These are phyloP conservation scores for Lepraria neglecta DNA, from an alignment of 495 filamentous ascomycete genomes.

Conservation along the genomic window DNA sequence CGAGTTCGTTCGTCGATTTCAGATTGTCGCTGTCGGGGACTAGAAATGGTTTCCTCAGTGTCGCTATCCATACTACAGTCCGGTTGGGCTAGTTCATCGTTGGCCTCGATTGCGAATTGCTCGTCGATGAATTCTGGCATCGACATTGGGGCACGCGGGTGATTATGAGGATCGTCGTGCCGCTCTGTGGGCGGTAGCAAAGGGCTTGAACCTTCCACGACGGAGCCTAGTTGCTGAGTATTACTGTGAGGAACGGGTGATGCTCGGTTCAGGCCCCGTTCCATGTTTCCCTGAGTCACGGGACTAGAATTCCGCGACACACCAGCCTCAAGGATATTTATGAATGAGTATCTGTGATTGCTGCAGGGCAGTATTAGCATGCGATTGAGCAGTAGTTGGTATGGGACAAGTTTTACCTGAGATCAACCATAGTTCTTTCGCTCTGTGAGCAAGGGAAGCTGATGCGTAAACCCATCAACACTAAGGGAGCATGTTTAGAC, in stretches of 20 bases:
- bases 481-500: neutral
- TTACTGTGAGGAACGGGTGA: neutral
- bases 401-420: neutral
- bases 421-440: neutral
- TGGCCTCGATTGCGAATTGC: neutral
- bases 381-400: neutral
- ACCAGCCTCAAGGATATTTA: neutral
- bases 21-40: neutral
- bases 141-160: neutral
- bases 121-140: neutral
- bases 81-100: neutral
- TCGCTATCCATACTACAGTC: neutral
- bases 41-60: neutral
- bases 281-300: neutral
- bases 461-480: neutral
- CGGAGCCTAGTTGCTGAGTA: neutral
- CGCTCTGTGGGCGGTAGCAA: no score
- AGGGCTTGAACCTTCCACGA: no score
- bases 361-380: neutral
- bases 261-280: neutral
- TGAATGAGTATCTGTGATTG: neutral
- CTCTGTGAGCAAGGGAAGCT: neutral
- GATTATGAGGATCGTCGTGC: neutral
- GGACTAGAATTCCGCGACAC: neutral
- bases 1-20: neutral